Percentiles rank a stretch among this genome's conserved stretches.
Evolutionary conservation across 306 rosid species (phyloP).

Genomic region (Gillenia trifoliata): DNA sequence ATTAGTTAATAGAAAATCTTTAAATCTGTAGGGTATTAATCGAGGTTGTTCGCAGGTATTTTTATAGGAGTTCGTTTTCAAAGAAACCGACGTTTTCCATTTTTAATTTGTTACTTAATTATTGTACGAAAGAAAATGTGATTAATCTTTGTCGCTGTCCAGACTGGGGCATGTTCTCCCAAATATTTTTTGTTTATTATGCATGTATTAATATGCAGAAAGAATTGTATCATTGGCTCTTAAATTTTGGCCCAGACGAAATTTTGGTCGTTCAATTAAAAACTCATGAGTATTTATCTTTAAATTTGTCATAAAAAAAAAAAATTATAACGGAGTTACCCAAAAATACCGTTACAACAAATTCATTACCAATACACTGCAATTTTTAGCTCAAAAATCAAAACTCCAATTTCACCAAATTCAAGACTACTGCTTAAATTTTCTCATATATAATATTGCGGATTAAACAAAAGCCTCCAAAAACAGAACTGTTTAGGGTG

Average conservation of each 20-base stretch:
- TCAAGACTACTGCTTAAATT: no score
- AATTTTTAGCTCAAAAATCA: no score
- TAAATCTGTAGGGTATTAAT: constrained; percentile 8
- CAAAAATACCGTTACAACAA: no score
- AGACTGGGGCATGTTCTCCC: constrained; percentile 31
- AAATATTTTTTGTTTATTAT: constrained; percentile 3
- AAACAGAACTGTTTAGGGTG: not conserved
- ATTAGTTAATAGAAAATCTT: not conserved
- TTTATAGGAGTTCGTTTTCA: constrained; percentile 33
- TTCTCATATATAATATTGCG: not conserved
- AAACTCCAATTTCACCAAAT: no score
- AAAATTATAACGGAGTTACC: no score
- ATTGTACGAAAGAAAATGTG: constrained; percentile 13
- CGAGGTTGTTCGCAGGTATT: constrained; percentile 30
- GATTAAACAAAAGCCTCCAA: constrained; percentile 22
- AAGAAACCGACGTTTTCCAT: constrained; percentile 23
- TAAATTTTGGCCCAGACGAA: no score
- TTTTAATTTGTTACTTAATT: not conserved
- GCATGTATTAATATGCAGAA: not conserved
- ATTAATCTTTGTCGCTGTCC: constrained; percentile 37
- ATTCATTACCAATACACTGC: no score
- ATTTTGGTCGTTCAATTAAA: no score
- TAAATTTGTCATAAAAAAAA: no score
- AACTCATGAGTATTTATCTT: no score
- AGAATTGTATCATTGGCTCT: no score